phyloP scores from a whole-genome alignment of 352 stramenopile genomes.

The Phytophthora sp. region DNA sequence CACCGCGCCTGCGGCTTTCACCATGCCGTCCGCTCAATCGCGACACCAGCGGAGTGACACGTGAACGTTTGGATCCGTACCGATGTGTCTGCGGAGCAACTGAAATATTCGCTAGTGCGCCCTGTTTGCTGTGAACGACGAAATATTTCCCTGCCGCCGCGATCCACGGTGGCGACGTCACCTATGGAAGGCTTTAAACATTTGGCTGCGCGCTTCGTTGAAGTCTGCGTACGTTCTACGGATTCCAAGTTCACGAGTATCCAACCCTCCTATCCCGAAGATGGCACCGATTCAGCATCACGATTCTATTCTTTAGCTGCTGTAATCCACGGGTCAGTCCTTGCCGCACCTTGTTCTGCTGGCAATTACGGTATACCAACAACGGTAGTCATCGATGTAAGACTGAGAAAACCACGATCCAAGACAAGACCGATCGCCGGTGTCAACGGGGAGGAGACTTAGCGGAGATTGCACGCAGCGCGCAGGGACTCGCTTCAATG shows the following conservation, averaged over 20 bases:
- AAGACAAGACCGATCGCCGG: too few species aligned
- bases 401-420: too few species aligned
- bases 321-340: too few species aligned
- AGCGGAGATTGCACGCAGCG: too few species aligned
- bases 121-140: constrained; percentile 13
- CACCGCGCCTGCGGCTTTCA: constrained; percentile 9
- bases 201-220: background rate
- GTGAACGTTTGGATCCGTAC: background rate
- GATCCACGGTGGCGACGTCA: too few species aligned
- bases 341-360: too few species aligned
- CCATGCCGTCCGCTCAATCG: constrained; percentile 8
- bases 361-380: too few species aligned
- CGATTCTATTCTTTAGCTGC: constrained; percentile 1
- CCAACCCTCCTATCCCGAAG: constrained; percentile 20
- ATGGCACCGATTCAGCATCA: constrained; percentile 20
- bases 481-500: too few species aligned
- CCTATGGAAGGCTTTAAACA: too few species aligned
- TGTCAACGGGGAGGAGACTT: too few species aligned
- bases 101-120: constrained; percentile 23
- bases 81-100: constrained; percentile 1
- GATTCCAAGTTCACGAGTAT: background rate
- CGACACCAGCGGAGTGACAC: too few species aligned
- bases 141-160: background rate
- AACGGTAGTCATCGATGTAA: too few species aligned
- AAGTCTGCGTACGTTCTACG: background rate